Base-by-base conservation (phyloP, 805 yeast genomes). In the Allodekkera sacchari region DNA sequence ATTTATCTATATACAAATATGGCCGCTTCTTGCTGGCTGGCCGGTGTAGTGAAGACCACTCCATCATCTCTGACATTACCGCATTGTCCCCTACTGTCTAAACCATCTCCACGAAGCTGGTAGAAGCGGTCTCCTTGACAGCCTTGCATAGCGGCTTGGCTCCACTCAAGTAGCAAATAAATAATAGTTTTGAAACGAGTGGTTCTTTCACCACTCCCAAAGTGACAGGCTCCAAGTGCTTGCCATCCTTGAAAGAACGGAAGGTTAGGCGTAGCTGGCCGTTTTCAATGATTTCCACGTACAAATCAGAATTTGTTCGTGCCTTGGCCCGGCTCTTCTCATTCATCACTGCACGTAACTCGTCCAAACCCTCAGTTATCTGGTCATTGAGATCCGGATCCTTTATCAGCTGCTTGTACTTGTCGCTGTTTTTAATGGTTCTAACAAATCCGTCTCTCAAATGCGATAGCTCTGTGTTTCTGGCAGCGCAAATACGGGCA, bases 391-490 rank as follows among this genome's bases (percentile, higher is more conserved):
- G 19, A 12, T 27, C 31, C 16, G 53, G 59, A 3, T 65, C 72
- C 6, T 63, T 57, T 10, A 56, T 64, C 20, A 64, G 46, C 16
- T 58, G 53, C 42, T 75, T 75, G 32, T 79, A 71, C 37, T 66
- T 59, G 3, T 80, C 75, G 47, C 74, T 74, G 22, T 84, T 80
- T 53, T 78, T 63, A 28, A 84, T 71, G 13, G 95, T 75, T 52
- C 88, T 79, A 30, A 85, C 71, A 38, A 92, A 71, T 0, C 97
- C 97, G 50, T 92, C 97, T 42, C 82, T 72, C 47, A 89, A 58
- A 52, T 92, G 97, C 40, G 76, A 75, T 57, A 82, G 87, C 57
- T 89, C 96, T 1, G 97, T 89, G 53, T 83, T 85, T 50, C 96
- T 72, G 12, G 80, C 76, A 0, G 98, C 96, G 8, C 81, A 77